These are phyloP conservation scores for Tremella mesenterica DNA, from an alignment of 768 basidiomycete genomes.

Conservation along the genomic window DNA sequence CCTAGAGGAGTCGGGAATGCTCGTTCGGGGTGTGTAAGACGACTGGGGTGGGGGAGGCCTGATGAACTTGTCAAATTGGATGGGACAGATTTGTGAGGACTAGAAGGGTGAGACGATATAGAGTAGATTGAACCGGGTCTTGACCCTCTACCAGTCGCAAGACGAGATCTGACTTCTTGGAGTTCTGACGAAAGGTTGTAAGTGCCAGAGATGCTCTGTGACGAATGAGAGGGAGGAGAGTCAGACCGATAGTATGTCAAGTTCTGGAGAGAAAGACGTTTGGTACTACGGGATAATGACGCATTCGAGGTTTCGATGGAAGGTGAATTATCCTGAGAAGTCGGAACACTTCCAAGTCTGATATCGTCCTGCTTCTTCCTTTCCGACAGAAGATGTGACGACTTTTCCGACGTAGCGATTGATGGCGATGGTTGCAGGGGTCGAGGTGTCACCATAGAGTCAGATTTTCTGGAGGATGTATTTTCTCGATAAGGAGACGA, in stretches of 20 bases:
- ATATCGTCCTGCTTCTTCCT: not conserved
- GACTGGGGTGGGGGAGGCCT: not conserved
- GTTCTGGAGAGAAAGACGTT: slow-evolving; percentile 31
- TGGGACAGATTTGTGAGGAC: not conserved
- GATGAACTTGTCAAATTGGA: not conserved
- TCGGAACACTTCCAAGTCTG: not conserved
- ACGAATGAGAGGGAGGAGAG: not conserved
- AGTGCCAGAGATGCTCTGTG: not conserved
- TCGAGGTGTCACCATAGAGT: not conserved
- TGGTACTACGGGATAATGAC: slow-evolving; percentile 10
- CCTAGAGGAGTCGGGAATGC: not conserved
- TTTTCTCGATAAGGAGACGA: too few relatives aligned
- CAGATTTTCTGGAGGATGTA: too few relatives aligned
- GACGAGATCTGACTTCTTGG: slow-evolving; percentile 16
- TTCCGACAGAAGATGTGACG: not conserved
- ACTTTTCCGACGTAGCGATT: not conserved
- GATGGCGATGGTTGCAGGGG: not conserved
- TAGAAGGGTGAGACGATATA: not conserved
- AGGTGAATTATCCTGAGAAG: not conserved
- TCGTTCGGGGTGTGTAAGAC: not conserved
- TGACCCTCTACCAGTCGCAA: slow-evolving; percentile 15
- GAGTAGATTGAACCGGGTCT: slow-evolving; percentile 6
- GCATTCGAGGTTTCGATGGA: not conserved
- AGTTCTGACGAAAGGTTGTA: slow-evolving; percentile 17
- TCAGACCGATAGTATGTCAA: slow-evolving; percentile 29